phyloP scores from a whole-genome alignment of 1,284 basidiomycete genomes.

The Coniferiporia weirii region DNA sequence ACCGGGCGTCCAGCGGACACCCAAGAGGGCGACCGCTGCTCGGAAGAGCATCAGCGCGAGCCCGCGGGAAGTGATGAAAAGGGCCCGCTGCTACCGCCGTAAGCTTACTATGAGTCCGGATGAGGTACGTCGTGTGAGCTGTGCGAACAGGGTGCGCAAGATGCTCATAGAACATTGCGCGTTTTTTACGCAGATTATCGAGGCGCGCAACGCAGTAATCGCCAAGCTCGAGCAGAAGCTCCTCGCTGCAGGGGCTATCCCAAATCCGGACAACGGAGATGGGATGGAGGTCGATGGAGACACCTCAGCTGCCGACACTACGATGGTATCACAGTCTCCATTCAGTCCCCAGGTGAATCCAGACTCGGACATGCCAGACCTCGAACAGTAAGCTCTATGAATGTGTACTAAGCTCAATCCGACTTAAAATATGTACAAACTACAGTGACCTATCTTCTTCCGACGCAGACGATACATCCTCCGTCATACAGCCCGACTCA shows the following conservation, averaged over 20 bases:
- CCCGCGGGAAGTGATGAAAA: background rate
- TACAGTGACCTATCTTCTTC: too few relatives aligned
- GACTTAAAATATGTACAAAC: too few relatives aligned
- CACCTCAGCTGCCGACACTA: background rate
- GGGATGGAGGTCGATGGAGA: background rate
- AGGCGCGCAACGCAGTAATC: background rate
- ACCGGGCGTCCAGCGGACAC: background rate
- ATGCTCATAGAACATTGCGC: background rate
- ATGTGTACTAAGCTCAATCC: too few relatives aligned
- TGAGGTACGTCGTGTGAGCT: background rate
- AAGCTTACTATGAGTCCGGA: background rate
- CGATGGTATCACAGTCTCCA: too few relatives aligned
- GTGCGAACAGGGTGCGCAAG: background rate
- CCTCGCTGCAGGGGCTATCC: background rate
- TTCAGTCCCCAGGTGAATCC: too few relatives aligned
- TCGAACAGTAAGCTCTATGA: too few relatives aligned
- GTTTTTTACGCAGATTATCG: background rate
- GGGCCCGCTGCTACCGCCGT: background rate
- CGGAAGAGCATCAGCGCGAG: background rate
- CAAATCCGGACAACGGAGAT: background rate
- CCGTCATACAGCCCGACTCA: too few relatives aligned
- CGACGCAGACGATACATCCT: too few relatives aligned
- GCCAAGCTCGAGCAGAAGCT: background rate
- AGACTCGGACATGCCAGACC: too few relatives aligned
- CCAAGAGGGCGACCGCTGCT: background rate